phyloP scores from a whole-genome alignment of 1,139 yeast genomes.

The Candida sp. region DNA sequence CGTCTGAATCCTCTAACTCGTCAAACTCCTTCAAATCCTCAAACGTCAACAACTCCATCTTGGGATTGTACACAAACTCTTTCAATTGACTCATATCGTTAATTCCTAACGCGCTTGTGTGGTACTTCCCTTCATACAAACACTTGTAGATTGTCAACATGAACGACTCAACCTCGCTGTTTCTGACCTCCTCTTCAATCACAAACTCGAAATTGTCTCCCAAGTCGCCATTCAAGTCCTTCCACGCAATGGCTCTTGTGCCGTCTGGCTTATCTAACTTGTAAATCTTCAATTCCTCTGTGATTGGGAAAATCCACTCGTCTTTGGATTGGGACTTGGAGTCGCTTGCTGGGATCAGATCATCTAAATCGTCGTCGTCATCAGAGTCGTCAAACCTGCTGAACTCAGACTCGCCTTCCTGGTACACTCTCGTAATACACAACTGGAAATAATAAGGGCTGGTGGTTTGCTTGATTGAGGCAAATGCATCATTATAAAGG shows the following conservation, averaged over 20 bases:
- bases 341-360: constrained; percentile 29
- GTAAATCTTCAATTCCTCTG: constrained; percentile 59
- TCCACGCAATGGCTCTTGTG: constrained; percentile 69
- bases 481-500: constrained; percentile 78
- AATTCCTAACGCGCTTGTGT: constrained; percentile 53
- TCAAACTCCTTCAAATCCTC: constrained; percentile 24
- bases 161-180: constrained; percentile 65
- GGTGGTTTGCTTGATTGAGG: constrained; percentile 71
- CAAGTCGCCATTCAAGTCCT: constrained; percentile 81
- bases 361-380: constrained; percentile 57
- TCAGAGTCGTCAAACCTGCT: constrained; percentile 55
- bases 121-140: constrained; percentile 78
- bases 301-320: constrained; percentile 73
- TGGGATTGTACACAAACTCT: constrained; percentile 54
- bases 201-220: constrained; percentile 88
- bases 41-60: constrained; percentile 24
- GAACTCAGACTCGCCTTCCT: constrained; percentile 63
- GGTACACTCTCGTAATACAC: constrained; percentile 69
- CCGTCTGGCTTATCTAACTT: constrained; percentile 38
- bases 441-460: constrained; percentile 72
- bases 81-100: constrained; percentile 47
- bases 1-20: constrained; percentile 16
- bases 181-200: constrained; percentile 64
- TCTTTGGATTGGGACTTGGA: constrained; percentile 38
- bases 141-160: constrained; percentile 67